phyloP scores from a whole-genome alignment of 805 yeast species.

The Clavispora santaluciae region DNA sequence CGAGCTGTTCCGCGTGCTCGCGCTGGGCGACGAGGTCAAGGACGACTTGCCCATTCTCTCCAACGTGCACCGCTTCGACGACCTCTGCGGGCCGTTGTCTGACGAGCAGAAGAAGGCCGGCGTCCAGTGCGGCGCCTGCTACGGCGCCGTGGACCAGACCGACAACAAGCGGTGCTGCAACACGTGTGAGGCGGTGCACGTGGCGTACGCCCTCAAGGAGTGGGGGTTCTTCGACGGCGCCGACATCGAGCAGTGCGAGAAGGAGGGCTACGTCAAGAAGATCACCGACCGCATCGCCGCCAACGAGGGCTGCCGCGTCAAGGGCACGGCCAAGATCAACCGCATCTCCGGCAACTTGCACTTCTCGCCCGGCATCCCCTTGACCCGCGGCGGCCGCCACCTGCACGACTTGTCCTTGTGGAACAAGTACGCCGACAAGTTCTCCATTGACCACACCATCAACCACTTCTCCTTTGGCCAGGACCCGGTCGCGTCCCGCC shows the following conservation, averaged over 20 bases:
- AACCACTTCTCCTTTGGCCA: conserved; percentile 83
- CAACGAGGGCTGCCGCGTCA: conserved; percentile 81
- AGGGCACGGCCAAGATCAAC: conserved; percentile 74
- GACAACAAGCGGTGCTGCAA: conserved; percentile 67
- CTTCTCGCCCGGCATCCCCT: conserved; percentile 91
- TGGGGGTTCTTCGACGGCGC: conserved; percentile 94
- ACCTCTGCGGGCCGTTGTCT: conserved; percentile 28
- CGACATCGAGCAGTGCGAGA: conserved; percentile 84
- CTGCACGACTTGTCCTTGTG: conserved; percentile 81
- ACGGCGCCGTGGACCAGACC: conserved; percentile 56
- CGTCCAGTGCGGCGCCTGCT: conserved; percentile 75
- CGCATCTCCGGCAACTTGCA: conserved; percentile 88
- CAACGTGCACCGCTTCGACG: conserved; percentile 20
- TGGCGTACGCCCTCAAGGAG: conserved; percentile 68
- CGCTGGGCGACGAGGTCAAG: conserved; percentile 41
- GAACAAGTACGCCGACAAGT: conserved; percentile 47
- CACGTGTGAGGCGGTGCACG: conserved; percentile 73
- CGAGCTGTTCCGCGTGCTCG: conserved; percentile 58
- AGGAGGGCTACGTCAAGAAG: conserved; percentile 73
- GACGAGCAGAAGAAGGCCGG: conserved; percentile 33
- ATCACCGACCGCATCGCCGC: conserved; percentile 49
- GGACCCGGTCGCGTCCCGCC: conserved; percentile 35
- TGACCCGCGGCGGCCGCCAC: conserved; percentile 56
- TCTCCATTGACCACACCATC: conserved; percentile 73
- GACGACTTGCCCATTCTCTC: conserved; percentile 24